A percentile compares a stretch with the other conserved stretches of the same genome.
Evolutionary conservation across 2,329 filamentous ascomycete genomes (phyloP).

Genomic region (Volutella citrinella): DNA sequence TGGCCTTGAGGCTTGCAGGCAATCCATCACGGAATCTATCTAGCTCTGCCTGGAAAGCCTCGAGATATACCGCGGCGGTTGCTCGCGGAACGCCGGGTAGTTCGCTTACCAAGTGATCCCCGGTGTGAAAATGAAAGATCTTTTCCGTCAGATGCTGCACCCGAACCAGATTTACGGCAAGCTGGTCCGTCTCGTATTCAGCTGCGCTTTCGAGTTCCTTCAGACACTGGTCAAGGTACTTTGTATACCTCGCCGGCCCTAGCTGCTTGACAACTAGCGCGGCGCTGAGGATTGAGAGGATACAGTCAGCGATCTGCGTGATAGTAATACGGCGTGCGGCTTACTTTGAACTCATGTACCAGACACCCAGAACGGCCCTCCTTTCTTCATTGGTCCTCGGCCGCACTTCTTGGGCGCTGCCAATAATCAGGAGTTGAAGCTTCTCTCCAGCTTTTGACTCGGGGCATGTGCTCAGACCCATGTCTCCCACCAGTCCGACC

Average conservation of each 20-base stretch:
- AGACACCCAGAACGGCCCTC: conserved; percentile 7
- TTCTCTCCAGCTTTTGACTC: too few relatives aligned
- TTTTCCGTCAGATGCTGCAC: conserved; percentile 7
- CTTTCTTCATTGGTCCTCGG: conserved; percentile 10
- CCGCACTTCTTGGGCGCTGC: background rate
- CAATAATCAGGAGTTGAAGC: too few relatives aligned
- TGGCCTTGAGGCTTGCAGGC: conserved; percentile 2
- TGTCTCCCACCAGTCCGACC: conserved; percentile 7
- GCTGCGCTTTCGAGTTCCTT: conserved; percentile 4
- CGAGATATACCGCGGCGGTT: conserved; percentile 1
- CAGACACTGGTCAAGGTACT: conserved; percentile 8
- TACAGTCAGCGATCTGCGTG: too few relatives aligned
- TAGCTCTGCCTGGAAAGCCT: conserved; percentile 3
- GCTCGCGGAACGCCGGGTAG: background rate
- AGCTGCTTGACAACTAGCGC: conserved; percentile 7
- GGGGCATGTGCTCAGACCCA: conserved; percentile 4
- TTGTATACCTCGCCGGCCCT: conserved; percentile 5
- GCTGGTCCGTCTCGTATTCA: conserved; percentile 10
- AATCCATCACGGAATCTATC: conserved; percentile 1
- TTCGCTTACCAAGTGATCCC: conserved; percentile 7
- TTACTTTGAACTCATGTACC: conserved; percentile 11
- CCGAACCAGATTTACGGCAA: conserved; percentile 6
- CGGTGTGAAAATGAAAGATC: conserved; percentile 7
- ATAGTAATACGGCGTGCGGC: too few relatives aligned
- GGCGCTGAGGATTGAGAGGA: conserved; percentile 2